Conservation (phyloP, 805 yeast species). For the Ogataea thermomethanolica region DNA sequence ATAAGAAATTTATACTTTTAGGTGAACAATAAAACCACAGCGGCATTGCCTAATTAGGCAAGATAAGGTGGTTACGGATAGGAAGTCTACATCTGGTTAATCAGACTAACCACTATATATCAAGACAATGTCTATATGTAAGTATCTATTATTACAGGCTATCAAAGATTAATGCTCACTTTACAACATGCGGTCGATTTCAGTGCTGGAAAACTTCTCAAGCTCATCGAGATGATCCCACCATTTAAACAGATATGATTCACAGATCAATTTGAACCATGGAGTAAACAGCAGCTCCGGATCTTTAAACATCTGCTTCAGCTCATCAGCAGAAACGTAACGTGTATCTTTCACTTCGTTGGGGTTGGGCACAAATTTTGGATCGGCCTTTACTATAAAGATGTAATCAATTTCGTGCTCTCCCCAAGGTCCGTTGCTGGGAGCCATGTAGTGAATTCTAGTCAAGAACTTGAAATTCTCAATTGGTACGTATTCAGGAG, state of each 20-base stretch:
- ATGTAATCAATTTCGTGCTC: conserved; percentile 98
- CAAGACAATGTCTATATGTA: background rate
- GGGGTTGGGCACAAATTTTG: conserved; percentile 50
- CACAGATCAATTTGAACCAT: conserved; percentile 96
- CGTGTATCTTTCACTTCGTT: conserved; percentile 83
- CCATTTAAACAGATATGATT: conserved; percentile 88
- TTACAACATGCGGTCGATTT: conserved; percentile 43
- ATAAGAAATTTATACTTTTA: background rate
- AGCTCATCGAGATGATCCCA: conserved; percentile 74
- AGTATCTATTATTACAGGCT: conserved; percentile 12
- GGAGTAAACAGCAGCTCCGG: conserved; percentile 74
- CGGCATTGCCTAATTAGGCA: background rate
- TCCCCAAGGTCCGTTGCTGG: conserved; percentile 81
- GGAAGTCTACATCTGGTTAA: background rate
- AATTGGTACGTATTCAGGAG: conserved; percentile 50
- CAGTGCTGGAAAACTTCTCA: conserved; percentile 44
- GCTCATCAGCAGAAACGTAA: conserved; percentile 67
- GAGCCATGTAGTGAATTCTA: conserved; percentile 92
- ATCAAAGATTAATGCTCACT: conserved; percentile 1
- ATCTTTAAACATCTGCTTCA: conserved; percentile 75
- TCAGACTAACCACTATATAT: background rate
- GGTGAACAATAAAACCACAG: background rate
- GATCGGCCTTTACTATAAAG: conserved; percentile 61
- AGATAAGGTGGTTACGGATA: background rate
- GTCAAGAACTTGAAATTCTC: conserved; percentile 79